phyloP scores from a whole-genome alignment of 108 stramenopile species.

The Aureococcus anophagefferens region DNA sequence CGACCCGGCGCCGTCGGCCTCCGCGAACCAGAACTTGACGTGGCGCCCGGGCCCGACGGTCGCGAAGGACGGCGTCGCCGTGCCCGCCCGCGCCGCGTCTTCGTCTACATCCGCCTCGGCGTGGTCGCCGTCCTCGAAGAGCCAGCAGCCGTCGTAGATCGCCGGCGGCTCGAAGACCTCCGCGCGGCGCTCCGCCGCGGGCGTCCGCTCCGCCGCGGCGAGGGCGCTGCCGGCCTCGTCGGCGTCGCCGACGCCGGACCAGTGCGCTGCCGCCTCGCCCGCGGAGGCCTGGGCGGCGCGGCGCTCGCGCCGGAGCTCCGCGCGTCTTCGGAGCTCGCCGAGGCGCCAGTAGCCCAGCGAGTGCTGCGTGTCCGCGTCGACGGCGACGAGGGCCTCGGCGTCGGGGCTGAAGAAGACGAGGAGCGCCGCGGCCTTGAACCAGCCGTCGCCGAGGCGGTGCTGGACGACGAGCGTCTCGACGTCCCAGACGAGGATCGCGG shows the following conservation, averaged over 20 bases:
- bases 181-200: background rate
- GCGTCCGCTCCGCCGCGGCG: background rate
- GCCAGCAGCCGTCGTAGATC: background rate
- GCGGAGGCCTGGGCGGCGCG: background rate
- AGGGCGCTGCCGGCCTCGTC: background rate
- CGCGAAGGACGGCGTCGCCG: background rate
- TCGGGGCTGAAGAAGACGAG: background rate
- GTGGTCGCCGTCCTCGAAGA: too few species aligned
- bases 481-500: background rate
- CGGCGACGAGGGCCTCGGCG: background rate
- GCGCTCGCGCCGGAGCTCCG: background rate
- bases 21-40: background rate
- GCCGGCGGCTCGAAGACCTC: background rate
- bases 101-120: too few species aligned
- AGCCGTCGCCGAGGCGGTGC: background rate
- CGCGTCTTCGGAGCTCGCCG: background rate
- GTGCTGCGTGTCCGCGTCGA: background rate
- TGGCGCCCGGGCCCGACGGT: background rate
- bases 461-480: background rate
- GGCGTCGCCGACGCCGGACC: background rate
- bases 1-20: too few species aligned
- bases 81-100: too few species aligned
- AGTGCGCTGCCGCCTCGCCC: background rate
- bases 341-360: background rate
- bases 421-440: background rate